phyloP scores from a whole-genome alignment of 306 rosid species.

The Cercis canadensis region DNA sequence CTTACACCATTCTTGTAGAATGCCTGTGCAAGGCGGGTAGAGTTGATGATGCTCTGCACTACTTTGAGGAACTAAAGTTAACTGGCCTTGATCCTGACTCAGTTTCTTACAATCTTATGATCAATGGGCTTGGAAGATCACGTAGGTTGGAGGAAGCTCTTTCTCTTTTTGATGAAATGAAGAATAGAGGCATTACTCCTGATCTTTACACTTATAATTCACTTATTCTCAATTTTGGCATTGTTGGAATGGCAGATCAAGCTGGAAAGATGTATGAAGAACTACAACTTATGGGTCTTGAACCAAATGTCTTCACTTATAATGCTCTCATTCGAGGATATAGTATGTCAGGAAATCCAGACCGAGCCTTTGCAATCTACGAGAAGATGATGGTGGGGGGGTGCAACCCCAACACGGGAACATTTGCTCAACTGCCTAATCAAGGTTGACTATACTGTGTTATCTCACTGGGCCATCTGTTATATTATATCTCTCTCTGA shows the following conservation, averaged over 20 bases:
- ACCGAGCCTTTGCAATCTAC: conserved; percentile 77
- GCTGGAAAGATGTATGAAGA: conserved; percentile 81
- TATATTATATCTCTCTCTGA: conserved; percentile 30
- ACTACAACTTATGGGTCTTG: conserved; percentile 70
- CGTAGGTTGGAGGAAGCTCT: conserved; percentile 74
- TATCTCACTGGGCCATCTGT: conserved; percentile 16
- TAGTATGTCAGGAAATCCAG: conserved; percentile 67
- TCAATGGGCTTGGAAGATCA: conserved; percentile 83
- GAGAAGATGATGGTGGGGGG: conserved; percentile 91
- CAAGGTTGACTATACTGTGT: conserved; percentile 44
- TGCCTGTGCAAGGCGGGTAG: conserved; percentile 69
- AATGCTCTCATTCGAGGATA: conserved; percentile 94
- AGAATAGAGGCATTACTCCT: conserved; percentile 64
- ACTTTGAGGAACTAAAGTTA: conserved; percentile 80
- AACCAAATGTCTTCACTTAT: conserved; percentile 90
- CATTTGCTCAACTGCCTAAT: conserved; percentile 89
- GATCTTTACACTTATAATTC: conserved; percentile 89
- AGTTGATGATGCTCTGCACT: conserved; percentile 76
- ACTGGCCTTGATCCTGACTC: conserved; percentile 81
- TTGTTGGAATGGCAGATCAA: conserved; percentile 80
- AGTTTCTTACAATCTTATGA: conserved; percentile 74
- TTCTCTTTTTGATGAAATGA: conserved; percentile 77
- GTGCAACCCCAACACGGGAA: conserved; percentile 76
- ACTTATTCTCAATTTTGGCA: conserved; percentile 77
- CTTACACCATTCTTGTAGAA: conserved; percentile 86